Evolutionary conservation across 2,329 filamentous ascomycete genomes (phyloP), one percentile per base, ranked within the genome.

Genomic region (Trichoderma pleuroti): DNA sequence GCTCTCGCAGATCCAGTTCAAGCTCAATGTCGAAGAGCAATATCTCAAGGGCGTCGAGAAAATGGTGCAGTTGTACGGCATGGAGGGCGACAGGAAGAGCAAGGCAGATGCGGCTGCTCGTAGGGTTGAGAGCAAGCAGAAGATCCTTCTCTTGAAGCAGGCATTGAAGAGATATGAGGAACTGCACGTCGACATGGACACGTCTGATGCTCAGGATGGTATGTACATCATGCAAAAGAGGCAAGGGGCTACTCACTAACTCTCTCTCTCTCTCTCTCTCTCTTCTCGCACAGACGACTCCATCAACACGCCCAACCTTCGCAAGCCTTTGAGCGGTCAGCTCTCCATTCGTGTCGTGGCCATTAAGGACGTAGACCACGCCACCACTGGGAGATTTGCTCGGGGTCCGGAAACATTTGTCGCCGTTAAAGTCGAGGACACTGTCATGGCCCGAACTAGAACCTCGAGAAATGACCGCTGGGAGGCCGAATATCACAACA

Each of bases 31-130:
- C 32, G 96, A 99, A 81, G 97, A 98, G 80, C 96, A 99, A 82
- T 99, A 99, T 82, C 94, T 98, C 75, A 97, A 97, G 78, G 96
- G 96, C 73, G 96, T 99, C 76, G 96, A 99, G 82, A 99, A 99
- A 85, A 98, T 99, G 96, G 93, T 98, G 60, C 93, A 96, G 80
- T 86, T 99, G 42, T 99, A 99, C 79, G 91, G 96, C 79, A 96
- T 98, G 87, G 96, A 98, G 81, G 95, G 96, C 34, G 96, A 99
- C 79, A 91, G 94, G 76, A 98, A 97, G 85, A 98, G 95, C 83
- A 93, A 92, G 80, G 90, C 92, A 71, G 96, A 99, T 81, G 96
- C 96, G 54, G 94, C 97, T 76, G 93, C 91, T 63, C 90, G 93
- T 78, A 89, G 92, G 71, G 91, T 97, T 72, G 96, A 99, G 83